These are phyloP conservation scores for Biscogniauxia sp. DNA, from an alignment of 2,329 filamentous ascomycete genomes.

Conservation along the genomic window DNA sequence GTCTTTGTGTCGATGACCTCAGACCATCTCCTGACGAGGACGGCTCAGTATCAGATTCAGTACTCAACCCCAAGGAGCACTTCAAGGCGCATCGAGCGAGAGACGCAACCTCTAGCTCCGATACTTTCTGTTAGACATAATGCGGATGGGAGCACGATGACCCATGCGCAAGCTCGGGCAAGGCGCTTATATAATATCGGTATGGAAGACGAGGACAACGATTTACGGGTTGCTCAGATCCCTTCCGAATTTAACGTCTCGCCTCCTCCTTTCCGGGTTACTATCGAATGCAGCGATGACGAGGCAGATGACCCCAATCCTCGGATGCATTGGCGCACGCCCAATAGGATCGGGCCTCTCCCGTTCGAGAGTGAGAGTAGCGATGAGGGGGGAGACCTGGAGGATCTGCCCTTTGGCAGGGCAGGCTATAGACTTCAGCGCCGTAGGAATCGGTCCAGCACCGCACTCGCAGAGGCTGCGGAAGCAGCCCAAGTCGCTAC, in stretches of 20 bases:
- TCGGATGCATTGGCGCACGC: conserved; percentile 38
- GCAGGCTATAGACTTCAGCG: conserved; percentile 29
- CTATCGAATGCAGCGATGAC: conserved; percentile 60
- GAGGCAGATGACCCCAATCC: conserved; percentile 43
- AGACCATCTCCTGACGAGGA: conserved; percentile 71
- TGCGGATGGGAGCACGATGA: conserved; percentile 49
- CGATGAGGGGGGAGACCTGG: conserved; percentile 36
- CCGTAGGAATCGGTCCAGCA: conserved; percentile 25
- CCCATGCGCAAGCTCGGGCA: conserved; percentile 42
- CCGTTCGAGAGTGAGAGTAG: conserved; percentile 52
- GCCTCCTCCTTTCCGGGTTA: conserved; percentile 51
- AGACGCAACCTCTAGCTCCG: conserved; percentile 30
- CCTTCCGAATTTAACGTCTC: conserved; percentile 52
- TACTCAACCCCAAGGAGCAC: conserved; percentile 43
- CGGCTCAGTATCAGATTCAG: conserved; percentile 72
- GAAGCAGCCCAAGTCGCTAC: conserved; percentile 53
- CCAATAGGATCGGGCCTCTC: conserved; percentile 53
- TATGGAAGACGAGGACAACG: conserved; percentile 41
- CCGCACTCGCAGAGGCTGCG: conserved; percentile 38
- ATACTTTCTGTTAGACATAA: conserved; percentile 53
- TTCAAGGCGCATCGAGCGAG: conserved; percentile 24
- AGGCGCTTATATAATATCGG: conserved; percentile 45
- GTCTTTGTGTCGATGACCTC: conserved; percentile 86
- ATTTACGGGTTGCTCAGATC: conserved; percentile 52
- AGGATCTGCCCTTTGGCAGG: conserved; percentile 33